Percentiles rank a stretch among this genome's conserved stretches.
phyloP scores from a whole-genome alignment of 169 alveolate species.

The Eimeria brunetti region DNA sequence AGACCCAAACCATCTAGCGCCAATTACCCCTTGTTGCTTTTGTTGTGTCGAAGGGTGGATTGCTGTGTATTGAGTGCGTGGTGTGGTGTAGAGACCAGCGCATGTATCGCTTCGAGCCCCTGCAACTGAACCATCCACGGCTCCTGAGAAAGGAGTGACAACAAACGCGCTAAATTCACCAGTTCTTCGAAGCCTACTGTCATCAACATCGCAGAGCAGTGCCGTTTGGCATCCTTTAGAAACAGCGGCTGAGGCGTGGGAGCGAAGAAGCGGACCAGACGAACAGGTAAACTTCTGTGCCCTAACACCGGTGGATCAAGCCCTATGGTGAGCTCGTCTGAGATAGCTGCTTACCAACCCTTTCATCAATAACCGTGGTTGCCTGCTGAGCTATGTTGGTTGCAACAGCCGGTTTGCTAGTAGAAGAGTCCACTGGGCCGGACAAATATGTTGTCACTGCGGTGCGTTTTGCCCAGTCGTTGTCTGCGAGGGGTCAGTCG shows the following conservation, averaged over 20 bases:
- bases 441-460: background rate
- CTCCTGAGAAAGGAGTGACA: background rate
- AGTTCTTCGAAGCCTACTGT: background rate
- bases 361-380: background rate
- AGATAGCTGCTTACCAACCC: background rate
- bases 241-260: background rate
- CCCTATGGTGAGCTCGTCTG: background rate
- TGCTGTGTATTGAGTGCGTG: background rate
- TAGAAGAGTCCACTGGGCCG: background rate
- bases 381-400: background rate
- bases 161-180: background rate
- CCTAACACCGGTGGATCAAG: background rate
- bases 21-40: background rate
- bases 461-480: background rate
- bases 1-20: background rate
- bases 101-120: background rate
- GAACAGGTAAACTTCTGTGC: background rate
- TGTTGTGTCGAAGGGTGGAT: background rate
- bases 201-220: background rate
- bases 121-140: background rate
- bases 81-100: background rate
- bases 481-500: background rate
- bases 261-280: background rate
- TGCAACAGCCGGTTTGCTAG: background rate
- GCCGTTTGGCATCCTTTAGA: background rate